Conservation (phyloP, 345 rosid species). For the Moricandia arvensis region DNA sequence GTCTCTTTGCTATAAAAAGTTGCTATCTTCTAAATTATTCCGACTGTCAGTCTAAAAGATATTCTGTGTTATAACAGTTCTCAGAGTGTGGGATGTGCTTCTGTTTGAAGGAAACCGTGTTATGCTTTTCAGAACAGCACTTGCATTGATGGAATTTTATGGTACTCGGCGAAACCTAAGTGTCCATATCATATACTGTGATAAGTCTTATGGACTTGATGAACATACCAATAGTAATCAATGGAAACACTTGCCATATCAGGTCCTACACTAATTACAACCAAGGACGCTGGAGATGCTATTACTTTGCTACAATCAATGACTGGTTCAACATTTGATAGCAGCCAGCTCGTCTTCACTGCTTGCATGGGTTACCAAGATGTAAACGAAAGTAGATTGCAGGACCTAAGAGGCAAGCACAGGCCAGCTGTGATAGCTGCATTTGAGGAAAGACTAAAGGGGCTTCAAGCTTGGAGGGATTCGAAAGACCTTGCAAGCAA, state of each 20-base stretch:
- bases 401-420: constrained; percentile 80
- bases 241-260: constrained; percentile 36
- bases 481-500: constrained; percentile 71
- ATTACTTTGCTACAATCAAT: constrained; percentile 93
- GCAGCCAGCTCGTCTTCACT: constrained; percentile 97
- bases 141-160: constrained; percentile 95
- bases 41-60: background rate
- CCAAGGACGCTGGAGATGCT: constrained; percentile 99
- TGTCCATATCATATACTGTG: constrained; percentile 14
- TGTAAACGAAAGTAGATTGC: constrained; percentile 71
- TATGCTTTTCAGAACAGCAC: constrained; percentile 92
- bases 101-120: constrained; percentile 95
- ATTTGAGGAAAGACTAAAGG: constrained; percentile 82
- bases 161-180: constrained; percentile 55
- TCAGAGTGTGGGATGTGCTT: constrained; percentile 98
- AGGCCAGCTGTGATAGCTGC: constrained; percentile 71
- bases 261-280: constrained; percentile 94
- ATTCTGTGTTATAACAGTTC: constrained; percentile 51
- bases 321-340: constrained; percentile 96
- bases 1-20: background rate
- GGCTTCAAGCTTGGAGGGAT: constrained; percentile 87
- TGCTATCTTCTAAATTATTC: too few species aligned
- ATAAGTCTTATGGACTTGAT: constrained; percentile 6
- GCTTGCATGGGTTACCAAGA: constrained; percentile 97
- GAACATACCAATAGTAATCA: background rate